These are phyloP conservation scores for Trametopsis cervina DNA, from an alignment of 768 basidiomycete genomes.

Conservation along the genomic window DNA sequence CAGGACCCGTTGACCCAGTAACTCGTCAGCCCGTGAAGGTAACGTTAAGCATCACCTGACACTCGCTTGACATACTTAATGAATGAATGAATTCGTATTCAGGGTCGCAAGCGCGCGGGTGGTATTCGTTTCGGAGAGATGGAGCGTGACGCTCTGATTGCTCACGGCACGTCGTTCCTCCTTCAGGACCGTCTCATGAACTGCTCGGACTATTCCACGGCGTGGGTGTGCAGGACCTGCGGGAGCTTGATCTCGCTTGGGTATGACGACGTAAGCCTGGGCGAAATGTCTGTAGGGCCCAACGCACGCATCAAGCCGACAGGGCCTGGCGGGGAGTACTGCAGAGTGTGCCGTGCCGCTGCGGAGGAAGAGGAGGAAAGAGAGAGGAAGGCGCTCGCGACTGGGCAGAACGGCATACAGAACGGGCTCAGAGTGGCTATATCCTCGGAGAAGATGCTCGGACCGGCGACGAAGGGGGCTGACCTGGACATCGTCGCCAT, in stretches of 20 bases:
- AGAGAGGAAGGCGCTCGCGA: constrained; percentile 52
- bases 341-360: constrained; percentile 80
- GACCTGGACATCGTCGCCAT: constrained; percentile 94
- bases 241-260: constrained; percentile 94
- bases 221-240: constrained; percentile 97
- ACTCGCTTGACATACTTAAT: constrained; percentile 4
- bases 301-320: constrained; percentile 47
- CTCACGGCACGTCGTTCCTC: constrained; percentile 97
- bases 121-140: constrained; percentile 99
- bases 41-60: constrained; percentile 18
- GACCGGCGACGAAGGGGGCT: constrained; percentile 54
- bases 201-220: constrained; percentile 98
- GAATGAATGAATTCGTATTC: not conserved
- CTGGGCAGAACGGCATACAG: constrained; percentile 38
- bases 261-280: constrained; percentile 81
- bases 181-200: constrained; percentile 99
- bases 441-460: constrained; percentile 59
- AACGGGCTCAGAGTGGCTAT: constrained; percentile 53
- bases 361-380: constrained; percentile 58
- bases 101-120: constrained; percentile 95
- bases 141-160: constrained; percentile 98
- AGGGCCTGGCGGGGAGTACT: constrained; percentile 88
- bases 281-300: constrained; percentile 49
- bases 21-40: constrained; percentile 98
- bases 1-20: constrained; percentile 92